Evolutionary conservation across 805 yeast species (phyloP), one percentile per base, ranked within the genome.

Genomic region (Candida ficus): DNA sequence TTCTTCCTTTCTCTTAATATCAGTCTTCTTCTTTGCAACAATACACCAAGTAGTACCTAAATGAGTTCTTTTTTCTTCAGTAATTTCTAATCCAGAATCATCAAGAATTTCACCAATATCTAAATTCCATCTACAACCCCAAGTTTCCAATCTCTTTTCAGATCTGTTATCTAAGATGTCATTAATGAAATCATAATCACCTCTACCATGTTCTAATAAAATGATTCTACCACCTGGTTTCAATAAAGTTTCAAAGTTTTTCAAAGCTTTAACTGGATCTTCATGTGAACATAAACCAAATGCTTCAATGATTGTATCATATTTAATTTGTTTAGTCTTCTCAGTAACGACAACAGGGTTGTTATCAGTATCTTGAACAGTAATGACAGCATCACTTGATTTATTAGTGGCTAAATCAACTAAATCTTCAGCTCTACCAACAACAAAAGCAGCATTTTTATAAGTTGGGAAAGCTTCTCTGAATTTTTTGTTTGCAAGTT

Each of bases 101-200:
- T 84, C 90, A 21, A 93, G 72, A 30, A 93, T 70, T 52, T 83
- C 95, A 19, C 90, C 95, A 49, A 93, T 86, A 57, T 93, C 98
- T 47, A 93, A 67, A 58, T 93, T 93, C 97, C 98, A 93, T 56
- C 98, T 71, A 62, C 99, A 93, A 1, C 96, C 99, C 97, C 98
- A 93, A 4, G 82, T 78, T 44, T 83, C 76, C 65, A 90, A 76
- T 62, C 96, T 81, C 50, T 78, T 76, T 46, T 78, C 89, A 4
- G 96, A 90, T 47, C 93, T 71, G 45, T 77, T 76, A 60, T 93
- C 97, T 60, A 93, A 68, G 41, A 83, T 78, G 22, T 77, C 73
- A 62, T 93, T 93, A 49, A 93, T 75, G 38, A 81, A 76, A 39
- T 78, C 82, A 67, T 80, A 88, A 0, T 78, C 70, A 40, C 96